A percentile compares a stretch with the other conserved stretches of the same genome.
Conservation (phyloP, 306 rosid species). For the Vigna reflexopilosa region DNA sequence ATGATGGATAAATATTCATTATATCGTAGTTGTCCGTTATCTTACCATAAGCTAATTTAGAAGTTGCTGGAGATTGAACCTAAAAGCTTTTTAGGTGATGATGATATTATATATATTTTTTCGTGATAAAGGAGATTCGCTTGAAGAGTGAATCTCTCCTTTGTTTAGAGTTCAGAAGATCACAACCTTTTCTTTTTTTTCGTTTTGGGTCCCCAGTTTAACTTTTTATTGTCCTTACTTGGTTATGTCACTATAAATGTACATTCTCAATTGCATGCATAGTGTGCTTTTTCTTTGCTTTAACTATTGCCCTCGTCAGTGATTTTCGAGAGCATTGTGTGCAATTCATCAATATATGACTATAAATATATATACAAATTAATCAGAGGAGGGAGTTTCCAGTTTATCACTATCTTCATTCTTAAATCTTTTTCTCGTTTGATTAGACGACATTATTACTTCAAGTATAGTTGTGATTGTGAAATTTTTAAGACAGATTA, state of each 20-base stretch:
- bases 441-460: neutral
- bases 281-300: conserved; percentile 46
- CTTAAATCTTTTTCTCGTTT: neutral
- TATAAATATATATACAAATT: too few species aligned
- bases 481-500: too few species aligned
- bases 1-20: conserved; percentile 41
- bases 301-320: conserved; percentile 12
- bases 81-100: conserved; percentile 35
- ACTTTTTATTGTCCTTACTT: conserved; percentile 36
- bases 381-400: neutral
- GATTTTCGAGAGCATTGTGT: neutral
- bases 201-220: conserved; percentile 36
- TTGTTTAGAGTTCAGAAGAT: conserved; percentile 43
- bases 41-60: conserved; percentile 47
- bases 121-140: conserved; percentile 48
- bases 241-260: conserved; percentile 49
- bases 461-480: too few species aligned
- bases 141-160: conserved; percentile 46
- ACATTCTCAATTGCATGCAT: conserved; percentile 46
- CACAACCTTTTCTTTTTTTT: conserved; percentile 8
- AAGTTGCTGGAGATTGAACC: conserved; percentile 48
- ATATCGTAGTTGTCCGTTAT: conserved; percentile 36
- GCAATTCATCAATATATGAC: neutral
- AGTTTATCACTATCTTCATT: neutral
- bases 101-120: conserved; percentile 23